Evolutionary conservation across 176 grass and related monocot species (phyloP).

Genomic region (Rhynchospora tenuis): DNA sequence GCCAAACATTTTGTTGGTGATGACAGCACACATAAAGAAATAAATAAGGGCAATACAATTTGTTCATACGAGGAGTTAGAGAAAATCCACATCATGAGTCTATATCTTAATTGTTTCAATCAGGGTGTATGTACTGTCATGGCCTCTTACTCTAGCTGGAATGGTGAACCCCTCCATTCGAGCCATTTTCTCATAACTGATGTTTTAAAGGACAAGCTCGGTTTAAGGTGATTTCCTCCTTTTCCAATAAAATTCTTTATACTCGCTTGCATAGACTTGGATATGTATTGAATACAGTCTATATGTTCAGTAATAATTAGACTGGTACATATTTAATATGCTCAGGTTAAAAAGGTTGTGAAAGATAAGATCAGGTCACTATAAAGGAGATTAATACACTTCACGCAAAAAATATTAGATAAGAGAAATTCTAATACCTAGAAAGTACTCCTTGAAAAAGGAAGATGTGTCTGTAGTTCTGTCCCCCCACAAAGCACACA

Average conservation of each 20-base stretch:
- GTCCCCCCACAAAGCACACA: not conserved
- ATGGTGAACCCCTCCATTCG: conserved; percentile 59
- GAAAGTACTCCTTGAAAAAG: not conserved
- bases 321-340: not conserved
- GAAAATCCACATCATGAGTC: conserved; percentile 53
- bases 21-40: conserved; percentile 65
- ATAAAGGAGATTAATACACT: not conserved
- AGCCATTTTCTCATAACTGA: conserved; percentile 59
- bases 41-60: conserved; percentile 79
- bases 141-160: conserved; percentile 86
- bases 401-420: not conserved
- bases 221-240: conserved; percentile 59
- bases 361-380: not conserved
- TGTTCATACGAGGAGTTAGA: conserved; percentile 67
- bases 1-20: conserved; percentile 90
- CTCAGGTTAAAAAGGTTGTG: not conserved
- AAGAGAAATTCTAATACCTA: not conserved
- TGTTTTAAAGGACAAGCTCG: conserved; percentile 74
- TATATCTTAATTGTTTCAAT: conserved; percentile 70
- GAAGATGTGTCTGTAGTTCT: not conserved
- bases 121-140: conserved; percentile 79
- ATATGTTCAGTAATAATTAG: not conserved
- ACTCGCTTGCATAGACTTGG: not conserved
- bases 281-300: not conserved
- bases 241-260: not conserved